Conservation (phyloP, 371 early-diverging fungal species). For the Dichotomocladium elegans region DNA sequence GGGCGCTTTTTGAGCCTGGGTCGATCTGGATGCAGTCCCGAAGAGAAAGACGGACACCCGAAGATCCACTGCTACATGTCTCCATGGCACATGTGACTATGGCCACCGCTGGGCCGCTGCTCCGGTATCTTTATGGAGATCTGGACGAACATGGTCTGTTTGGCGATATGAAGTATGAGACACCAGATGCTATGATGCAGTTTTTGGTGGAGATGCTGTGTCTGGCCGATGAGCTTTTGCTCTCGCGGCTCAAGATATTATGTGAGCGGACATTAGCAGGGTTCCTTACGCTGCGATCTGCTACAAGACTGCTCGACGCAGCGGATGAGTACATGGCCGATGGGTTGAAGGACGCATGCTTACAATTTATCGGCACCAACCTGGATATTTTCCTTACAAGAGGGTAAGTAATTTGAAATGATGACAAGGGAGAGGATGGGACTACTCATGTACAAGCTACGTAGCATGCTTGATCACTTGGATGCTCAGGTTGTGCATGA, state of each 20-base stretch:
- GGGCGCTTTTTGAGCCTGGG: constrained; percentile 47
- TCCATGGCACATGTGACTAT: constrained; percentile 44
- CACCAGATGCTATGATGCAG: constrained; percentile 44
- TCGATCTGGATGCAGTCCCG: constrained; percentile 52
- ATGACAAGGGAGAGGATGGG: neutral
- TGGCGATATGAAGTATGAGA: constrained; percentile 30
- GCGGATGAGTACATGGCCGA: constrained; percentile 52
- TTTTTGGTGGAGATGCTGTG: constrained; percentile 53
- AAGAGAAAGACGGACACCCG: constrained; percentile 1
- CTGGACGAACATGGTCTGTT: constrained; percentile 34
- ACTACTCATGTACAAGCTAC: neutral
- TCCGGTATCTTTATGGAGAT: constrained; percentile 55
- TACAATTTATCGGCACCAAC: constrained; percentile 60
- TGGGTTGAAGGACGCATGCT: constrained; percentile 47
- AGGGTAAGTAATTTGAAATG: constrained; percentile 29
- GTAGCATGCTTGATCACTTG: constrained; percentile 21
- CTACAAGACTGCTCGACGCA: constrained; percentile 46
- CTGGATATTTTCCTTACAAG: constrained; percentile 54
- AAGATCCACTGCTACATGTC: constrained; percentile 23
- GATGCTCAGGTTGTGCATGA: constrained; percentile 16
- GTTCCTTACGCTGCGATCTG: constrained; percentile 54
- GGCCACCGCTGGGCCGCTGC: constrained; percentile 42
- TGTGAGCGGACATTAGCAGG: constrained; percentile 46
- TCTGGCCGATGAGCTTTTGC: constrained; percentile 62
- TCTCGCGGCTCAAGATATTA: constrained; percentile 53